Evolutionary conservation across 345 rosid genomes (phyloP), one percentile per base, ranked within the genome.

Genomic region (Eutrema japonicum): DNA sequence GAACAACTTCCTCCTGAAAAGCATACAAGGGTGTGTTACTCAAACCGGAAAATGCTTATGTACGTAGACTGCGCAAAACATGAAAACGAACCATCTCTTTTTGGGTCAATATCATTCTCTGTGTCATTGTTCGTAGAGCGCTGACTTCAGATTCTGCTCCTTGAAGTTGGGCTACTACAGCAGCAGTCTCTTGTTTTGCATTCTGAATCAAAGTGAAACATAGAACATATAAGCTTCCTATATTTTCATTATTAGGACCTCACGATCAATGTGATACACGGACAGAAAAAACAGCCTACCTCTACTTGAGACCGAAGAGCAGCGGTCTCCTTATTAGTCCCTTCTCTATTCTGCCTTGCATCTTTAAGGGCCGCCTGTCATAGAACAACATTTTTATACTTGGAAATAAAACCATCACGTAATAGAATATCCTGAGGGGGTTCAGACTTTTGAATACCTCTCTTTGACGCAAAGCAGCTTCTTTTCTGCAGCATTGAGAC

Each of bases 1-100:
- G 87, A 80, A 90, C 98, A 79, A 96, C 98, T 85, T 95, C 99
- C 79, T 96, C 99, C 99, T 96, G 82, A 84, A 81, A 89, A 54
- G 58, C 43, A 73, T 40, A 81, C 64, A 45, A 40, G 42, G 60
- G 41, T 30, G 62, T 64, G 56, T 70, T 63, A 70, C 46, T 70
- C 57, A 54, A 35, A 27, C 36, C 6, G 5, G 27, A 46, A 13
- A 55, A 8, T 46, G 68, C 64, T 52, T 41, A 47, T 62, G 35
- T 48, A 16, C 16, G 42, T 73, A 40, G 27, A 36, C 22, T 40
- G 10, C 13, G 6, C 3, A 79, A 45, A 52, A 45, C 65, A 41
- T 36, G 47, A 81, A 54, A n/a, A 87, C 90, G 42, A 56, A 96
- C 99, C 99, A 95, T 92, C 80, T 95, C 99, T 78, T 95, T 88